Percentiles rank a stretch among this genome's conserved stretches.
Evolutionary conservation across 306 rosid species (phyloP).

Genomic region (Lotus japonicus): DNA sequence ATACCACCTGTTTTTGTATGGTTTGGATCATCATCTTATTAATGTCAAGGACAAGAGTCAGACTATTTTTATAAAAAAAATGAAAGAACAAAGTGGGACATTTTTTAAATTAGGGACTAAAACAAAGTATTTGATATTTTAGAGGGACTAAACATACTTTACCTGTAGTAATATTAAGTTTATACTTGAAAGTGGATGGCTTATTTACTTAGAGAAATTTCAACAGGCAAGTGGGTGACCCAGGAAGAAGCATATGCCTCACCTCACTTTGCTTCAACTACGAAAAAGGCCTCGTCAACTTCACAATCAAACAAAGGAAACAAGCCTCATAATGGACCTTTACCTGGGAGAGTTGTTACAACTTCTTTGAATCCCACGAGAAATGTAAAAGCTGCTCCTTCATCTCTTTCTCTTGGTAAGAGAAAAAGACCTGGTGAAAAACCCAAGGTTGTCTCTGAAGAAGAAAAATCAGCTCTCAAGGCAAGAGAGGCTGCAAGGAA

Average conservation of each 20-base stretch:
- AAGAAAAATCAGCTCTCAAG: conserved; percentile 89
- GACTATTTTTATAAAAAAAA: no score
- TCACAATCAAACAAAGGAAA: conserved; percentile 33
- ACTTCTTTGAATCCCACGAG: conserved; percentile 58
- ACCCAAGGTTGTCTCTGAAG: conserved; percentile 53
- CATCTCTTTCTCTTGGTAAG: conserved; percentile 76
- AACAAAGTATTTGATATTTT: no score
- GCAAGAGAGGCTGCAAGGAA: conserved; percentile 98
- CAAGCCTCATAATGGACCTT: conserved; percentile 36
- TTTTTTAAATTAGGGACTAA: no score
- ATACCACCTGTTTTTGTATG: no score
- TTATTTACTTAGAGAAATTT: conserved; percentile 29
- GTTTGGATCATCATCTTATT: no score
- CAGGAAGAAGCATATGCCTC: conserved; percentile 87
- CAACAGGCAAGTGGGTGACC: conserved; percentile 92
- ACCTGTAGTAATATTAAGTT: neutral
- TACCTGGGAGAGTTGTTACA: conserved; percentile 63
- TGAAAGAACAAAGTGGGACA: no score
- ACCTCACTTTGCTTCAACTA: conserved; percentile 54
- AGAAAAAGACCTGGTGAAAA: conserved; percentile 70
- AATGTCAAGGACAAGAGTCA: no score
- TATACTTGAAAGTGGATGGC: conserved; percentile 13
- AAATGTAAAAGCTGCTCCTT: conserved; percentile 63
- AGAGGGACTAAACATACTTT: no score
- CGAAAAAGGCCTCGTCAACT: conserved; percentile 36